These are phyloP conservation scores for Thraustotheca clavata DNA, from an alignment of 352 stramenopile genomes.

Conservation along the genomic window DNA sequence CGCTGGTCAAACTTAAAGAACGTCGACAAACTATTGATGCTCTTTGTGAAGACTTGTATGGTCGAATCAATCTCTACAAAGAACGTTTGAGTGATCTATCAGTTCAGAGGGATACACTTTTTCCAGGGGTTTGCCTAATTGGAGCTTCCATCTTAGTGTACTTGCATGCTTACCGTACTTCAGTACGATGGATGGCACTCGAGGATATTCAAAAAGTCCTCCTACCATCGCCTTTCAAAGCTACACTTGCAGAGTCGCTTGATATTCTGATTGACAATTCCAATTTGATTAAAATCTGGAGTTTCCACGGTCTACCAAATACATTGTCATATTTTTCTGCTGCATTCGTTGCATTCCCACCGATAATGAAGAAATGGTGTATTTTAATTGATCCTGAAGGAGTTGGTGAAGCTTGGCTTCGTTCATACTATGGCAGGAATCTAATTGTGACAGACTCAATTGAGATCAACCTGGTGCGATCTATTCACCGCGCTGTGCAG, in stretches of 20 bases:
- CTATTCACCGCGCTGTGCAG: constrained; percentile 1
- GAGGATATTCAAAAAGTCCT: neutral
- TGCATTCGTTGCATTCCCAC: neutral
- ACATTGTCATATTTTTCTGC: neutral
- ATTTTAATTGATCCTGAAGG: constrained; percentile 7
- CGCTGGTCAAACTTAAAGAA: neutral
- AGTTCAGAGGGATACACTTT: too few species aligned
- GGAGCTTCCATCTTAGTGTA: constrained; percentile 10
- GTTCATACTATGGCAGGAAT: neutral
- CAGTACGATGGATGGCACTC: neutral
- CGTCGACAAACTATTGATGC: neutral
- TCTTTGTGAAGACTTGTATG: too few species aligned
- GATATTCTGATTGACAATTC: neutral
- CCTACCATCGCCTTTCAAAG: neutral
- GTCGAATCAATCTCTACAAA: too few species aligned
- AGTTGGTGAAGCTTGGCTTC: constrained; percentile 1
- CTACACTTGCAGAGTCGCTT: too few species aligned
- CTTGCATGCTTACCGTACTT: neutral
- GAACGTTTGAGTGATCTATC: too few species aligned
- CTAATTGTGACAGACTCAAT: neutral
- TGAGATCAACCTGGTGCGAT: neutral
- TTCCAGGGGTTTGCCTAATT: neutral
- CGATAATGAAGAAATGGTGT: neutral
- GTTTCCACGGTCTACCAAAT: neutral
- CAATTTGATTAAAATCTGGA: neutral